Percentiles rank a stretch among this genome's conserved stretches.
Evolutionary conservation across 768 basidiomycete species (phyloP).

Genomic region (Fistulinella prunicolor): DNA sequence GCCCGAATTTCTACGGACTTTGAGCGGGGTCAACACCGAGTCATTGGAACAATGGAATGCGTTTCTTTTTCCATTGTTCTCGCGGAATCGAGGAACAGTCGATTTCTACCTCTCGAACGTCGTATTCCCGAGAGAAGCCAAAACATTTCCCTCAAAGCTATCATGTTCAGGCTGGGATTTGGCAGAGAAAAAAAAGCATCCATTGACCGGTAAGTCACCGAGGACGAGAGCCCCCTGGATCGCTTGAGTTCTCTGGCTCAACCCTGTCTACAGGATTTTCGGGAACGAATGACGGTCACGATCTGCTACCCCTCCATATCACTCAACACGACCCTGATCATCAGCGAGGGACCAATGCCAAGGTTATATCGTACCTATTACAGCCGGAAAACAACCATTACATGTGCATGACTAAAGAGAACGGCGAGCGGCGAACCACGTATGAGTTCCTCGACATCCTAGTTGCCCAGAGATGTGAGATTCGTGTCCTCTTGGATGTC

Average conservation of each 20-base stretch:
- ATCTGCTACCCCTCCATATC: not conserved
- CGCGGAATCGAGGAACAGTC: not conserved
- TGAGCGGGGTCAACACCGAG: not conserved
- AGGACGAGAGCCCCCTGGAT: not conserved
- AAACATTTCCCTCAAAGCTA: not conserved
- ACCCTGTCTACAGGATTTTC: not conserved
- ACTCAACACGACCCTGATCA: not conserved
- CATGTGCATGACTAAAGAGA: not conserved
- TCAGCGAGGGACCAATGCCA: not conserved
- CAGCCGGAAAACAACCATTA: not conserved
- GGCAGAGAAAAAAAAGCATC: not conserved
- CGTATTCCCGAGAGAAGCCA: not conserved
- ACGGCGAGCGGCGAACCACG: not conserved
- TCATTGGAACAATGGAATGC: not conserved
- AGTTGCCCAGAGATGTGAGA: not conserved
- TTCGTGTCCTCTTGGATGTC: not conserved
- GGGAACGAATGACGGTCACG: not conserved
- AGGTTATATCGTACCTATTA: not conserved
- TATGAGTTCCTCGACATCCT: not conserved
- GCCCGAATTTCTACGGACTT: not conserved
- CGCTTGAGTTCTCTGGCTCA: not conserved
- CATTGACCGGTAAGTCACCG: not conserved
- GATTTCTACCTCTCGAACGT: not conserved
- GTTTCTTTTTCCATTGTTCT: not conserved
- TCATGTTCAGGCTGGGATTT: not conserved